Base-by-base conservation (phyloP, 2,329 filamentous ascomycete species). In the Sclerotinia trifoliorum region DNA sequence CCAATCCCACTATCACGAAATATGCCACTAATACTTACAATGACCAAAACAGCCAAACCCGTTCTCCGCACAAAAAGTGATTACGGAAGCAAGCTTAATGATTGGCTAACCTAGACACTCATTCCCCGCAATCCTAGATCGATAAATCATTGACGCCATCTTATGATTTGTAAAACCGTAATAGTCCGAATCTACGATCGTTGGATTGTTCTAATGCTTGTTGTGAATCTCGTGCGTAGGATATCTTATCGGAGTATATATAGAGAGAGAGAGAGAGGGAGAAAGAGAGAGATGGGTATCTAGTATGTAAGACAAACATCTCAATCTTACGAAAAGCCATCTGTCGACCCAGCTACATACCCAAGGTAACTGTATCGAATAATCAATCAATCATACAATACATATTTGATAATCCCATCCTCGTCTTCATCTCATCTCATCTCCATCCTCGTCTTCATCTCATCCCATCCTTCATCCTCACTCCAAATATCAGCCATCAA, bases 21-120 rank as follows among this genome's bases (percentile, higher is more conserved):
- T 55, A 55, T 11, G 29, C 19, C 1, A 21, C 26, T 15, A 35
- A 6, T 10, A 8, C 35, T 35, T 29, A 29, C 32, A 35, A 11
- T 11, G 35, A 39, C 35, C 35, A 10, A 55, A 32, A 19, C 52
- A 8, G 32, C 26, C 58, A 26, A 26, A 49, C 15, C 39, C 39
- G 13, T 15, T 35, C 35, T 35, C 35, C 35, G 35, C 35, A 35
- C 3, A 39, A 3, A 39, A 39, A 13, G 8, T 67, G 56, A 49
- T 66, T 57, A 66, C 64, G 39, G 60, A 70, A 65, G 2, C 66
- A n/a, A 65, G 49, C 13, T 32, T 49, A 7, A 46, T 62, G 58
- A 69, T 69, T 69, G 61, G 65, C 44, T 62, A 8, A 8, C 1
- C 7, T 8, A 10, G 7, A 6, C 10, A 17, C 29, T 24, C 17